phyloP scores from a whole-genome alignment of 2,329 filamentous ascomycete species.

The Dothiorella sarmentorum region DNA sequence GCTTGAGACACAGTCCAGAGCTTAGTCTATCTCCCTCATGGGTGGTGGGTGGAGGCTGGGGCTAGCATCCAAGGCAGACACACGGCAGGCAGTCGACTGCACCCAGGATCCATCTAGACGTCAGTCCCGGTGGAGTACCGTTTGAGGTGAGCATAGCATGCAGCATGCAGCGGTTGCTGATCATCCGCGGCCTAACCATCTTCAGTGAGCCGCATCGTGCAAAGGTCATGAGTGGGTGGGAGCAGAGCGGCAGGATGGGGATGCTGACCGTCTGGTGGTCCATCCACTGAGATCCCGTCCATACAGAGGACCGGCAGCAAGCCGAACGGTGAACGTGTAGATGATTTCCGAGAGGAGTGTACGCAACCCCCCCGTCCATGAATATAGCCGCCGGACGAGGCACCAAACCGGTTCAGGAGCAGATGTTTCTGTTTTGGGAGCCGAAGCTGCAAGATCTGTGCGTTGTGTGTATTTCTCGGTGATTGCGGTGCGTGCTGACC shows the following conservation, averaged over 20 bases:
- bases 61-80: not conserved
- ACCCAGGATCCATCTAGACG: not conserved
- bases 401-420: not conserved
- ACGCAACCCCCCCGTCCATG: not conserved
- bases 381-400: not conserved
- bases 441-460: not conserved
- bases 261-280: slow-evolving; percentile 6
- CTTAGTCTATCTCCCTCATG: not conserved
- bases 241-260: not conserved
- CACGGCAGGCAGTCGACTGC: not conserved
- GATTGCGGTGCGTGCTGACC: not conserved
- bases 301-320: not conserved
- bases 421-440: not conserved
- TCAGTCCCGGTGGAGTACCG: not conserved
- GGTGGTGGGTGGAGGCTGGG: not conserved
- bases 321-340: not conserved
- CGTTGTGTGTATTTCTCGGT: not conserved
- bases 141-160: slow-evolving; percentile 4
- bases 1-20: not conserved
- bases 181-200: not conserved
- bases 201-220: not conserved
- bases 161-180: not conserved
- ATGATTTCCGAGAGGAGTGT: not conserved
- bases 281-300: not conserved
- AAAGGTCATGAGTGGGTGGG: not conserved